Base-by-base conservation (phyloP, 2,329 filamentous ascomycete genomes). In the Fusarium sp. region DNA sequence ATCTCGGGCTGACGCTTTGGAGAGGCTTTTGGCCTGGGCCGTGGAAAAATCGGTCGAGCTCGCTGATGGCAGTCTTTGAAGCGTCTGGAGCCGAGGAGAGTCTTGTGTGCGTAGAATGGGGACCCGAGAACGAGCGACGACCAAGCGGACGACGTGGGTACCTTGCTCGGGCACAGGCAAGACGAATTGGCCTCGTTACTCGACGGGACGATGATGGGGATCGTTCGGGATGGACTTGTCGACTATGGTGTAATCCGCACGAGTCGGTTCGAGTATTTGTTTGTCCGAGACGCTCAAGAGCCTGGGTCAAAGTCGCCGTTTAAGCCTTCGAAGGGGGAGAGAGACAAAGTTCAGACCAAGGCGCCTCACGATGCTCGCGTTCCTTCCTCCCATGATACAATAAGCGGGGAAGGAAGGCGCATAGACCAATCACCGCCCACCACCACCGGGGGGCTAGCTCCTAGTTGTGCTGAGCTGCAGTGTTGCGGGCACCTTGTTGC, bases 381-480 rank as follows among this genome's bases (percentile, higher is more conserved):
- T 76, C 69, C 71, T 66, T 79, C 75, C 76, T 73, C 78, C 80
- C 79, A 82, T 81, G 81, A 82, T 80, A 81, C 78, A 81, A 80
- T 81, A 82, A 82, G 81, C 81, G 81, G 81, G 81, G 80, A 76
- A 75, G 64, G 63, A 22, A 51, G 20, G 56, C 56, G 58, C 60
- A 38, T 55, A 56, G 5, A 6, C 81, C 81, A 83, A 83, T 83
- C 75, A 80, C 64, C 42, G 33, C 67, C 63, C 73, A 71, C 73
- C 75, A 73, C 61, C 63, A 60, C 61, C 59, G 42, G 42, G 65
- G 71, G 44, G 66, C 75, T 68, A 77, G 69, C 67, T 73, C 67
- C 70, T 77, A 68, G 73, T 69, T 53, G 69, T 76, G 67, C 64
- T 76, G 71, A 76, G 72, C 68, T 75, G 66, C 68, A 73, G 58